phyloP scores from a whole-genome alignment of 2,329 filamentous ascomycete species.

The Fusarium sp. region DNA sequence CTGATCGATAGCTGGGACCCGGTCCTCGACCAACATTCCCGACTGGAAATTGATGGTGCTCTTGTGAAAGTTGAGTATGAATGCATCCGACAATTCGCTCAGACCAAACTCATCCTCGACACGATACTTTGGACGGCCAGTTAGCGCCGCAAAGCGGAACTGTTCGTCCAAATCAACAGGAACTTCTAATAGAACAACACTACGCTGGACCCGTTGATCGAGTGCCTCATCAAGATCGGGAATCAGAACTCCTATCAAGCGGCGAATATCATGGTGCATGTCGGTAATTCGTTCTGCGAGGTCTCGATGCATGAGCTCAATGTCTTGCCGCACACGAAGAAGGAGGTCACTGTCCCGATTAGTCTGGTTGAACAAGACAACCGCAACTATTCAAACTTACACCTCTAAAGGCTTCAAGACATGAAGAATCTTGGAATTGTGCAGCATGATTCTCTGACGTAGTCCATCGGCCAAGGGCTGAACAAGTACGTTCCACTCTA shows the following conservation, averaged over 20 bases:
- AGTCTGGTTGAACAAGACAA: not conserved
- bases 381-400: slow-evolving; percentile 35
- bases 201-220: slow-evolving; percentile 35
- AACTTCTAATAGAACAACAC: slow-evolving; percentile 28
- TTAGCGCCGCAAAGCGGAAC: slow-evolving; percentile 43
- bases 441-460: slow-evolving; percentile 50
- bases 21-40: slow-evolving; percentile 47
- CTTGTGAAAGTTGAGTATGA: slow-evolving; percentile 48
- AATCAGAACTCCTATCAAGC: slow-evolving; percentile 45
- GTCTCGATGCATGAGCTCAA: slow-evolving; percentile 46
- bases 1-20: slow-evolving; percentile 42
- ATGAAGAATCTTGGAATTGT: slow-evolving; percentile 52
- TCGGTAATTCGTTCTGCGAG: slow-evolving; percentile 42
- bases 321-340: slow-evolving; percentile 47
- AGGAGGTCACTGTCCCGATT: slow-evolving; percentile 49
- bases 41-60: slow-evolving; percentile 44
- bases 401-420: slow-evolving; percentile 54
- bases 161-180: slow-evolving; percentile 44
- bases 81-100: slow-evolving; percentile 50
- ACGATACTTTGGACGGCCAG: slow-evolving; percentile 38
- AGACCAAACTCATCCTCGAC: slow-evolving; percentile 43
- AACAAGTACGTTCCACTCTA: slow-evolving; percentile 54
- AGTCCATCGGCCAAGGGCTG: slow-evolving; percentile 51
- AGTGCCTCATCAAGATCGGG: slow-evolving; percentile 47
- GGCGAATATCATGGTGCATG: slow-evolving; percentile 41